A percentile compares a stretch with the other conserved stretches of the same genome.
Evolutionary conservation across 2,329 filamentous ascomycete genomes (phyloP).

Genomic region (Claviceps arundinis): DNA sequence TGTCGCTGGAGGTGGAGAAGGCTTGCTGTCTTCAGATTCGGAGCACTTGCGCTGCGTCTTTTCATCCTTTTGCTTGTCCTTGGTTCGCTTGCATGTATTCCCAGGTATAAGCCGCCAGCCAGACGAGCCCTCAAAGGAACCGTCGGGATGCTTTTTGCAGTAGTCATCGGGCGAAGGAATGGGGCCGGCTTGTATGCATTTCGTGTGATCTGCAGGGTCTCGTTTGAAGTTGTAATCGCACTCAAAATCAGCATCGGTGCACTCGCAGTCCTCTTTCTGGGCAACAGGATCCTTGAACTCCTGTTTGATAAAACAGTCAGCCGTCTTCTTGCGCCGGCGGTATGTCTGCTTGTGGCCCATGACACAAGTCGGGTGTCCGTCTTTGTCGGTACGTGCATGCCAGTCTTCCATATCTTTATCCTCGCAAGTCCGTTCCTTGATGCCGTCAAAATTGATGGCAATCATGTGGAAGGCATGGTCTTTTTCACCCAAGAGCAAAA

Average conservation of each 20-base stretch:
- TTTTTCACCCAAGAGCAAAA: constrained; percentile 59
- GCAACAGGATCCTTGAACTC: constrained; percentile 70
- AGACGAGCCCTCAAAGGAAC: constrained; percentile 71
- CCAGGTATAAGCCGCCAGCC: constrained; percentile 88
- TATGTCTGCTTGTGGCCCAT: constrained; percentile 95
- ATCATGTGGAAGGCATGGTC: constrained; percentile 50
- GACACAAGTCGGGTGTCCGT: constrained; percentile 73
- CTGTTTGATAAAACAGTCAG: constrained; percentile 77
- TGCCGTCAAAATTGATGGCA: constrained; percentile 68
- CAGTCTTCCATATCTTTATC: constrained; percentile 75
- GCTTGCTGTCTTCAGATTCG: constrained; percentile 33
- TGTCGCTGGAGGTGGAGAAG: constrained; percentile 37
- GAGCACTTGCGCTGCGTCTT: constrained; percentile 64
- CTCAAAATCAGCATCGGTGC: constrained; percentile 76
- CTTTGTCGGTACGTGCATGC: constrained; percentile 68
- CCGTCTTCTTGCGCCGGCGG: constrained; percentile 69
- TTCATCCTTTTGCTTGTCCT: constrained; percentile 54
- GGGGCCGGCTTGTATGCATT: constrained; percentile 53
- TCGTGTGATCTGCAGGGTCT: constrained; percentile 46
- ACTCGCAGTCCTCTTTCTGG: constrained; percentile 63
- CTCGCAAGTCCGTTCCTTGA: constrained; percentile 69
- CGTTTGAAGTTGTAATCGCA: constrained; percentile 87
- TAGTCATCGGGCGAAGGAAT: constrained; percentile 55
- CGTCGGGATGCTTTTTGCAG: constrained; percentile 53
- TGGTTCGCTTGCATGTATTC: constrained; percentile 52